Evolutionary conservation across 1,284 basidiomycete species (phyloP), one percentile per base, ranked within the genome.

Genomic region (Porogramme epimiltina): DNA sequence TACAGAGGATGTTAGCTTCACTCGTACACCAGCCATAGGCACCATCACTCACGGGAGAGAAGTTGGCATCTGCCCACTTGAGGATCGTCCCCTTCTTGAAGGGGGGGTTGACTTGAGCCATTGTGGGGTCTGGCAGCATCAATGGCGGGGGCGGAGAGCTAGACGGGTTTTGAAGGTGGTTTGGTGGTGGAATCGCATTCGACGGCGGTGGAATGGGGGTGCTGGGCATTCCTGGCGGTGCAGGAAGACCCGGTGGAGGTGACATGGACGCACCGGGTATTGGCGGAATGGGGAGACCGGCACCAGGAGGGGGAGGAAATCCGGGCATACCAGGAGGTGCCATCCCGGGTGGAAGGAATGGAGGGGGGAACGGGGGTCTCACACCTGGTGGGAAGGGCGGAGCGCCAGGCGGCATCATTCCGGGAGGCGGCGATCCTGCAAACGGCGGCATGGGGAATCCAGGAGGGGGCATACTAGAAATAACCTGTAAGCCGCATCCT

Each of bases 11-110:
- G 16, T 45, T 18, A 45, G 44, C 33, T 9, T 5, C 31, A n/a
- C 45, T 2, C 39, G 22, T 22, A 20, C 13, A 18, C 43, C 43
- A 11, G 26, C 10, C 11, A 41, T 44, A 37, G 20, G 26, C 9
- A 20, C 31, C 49, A 10, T 38, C 18, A 77, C 85, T 49, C 58
- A 89, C 88, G 10, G 86, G 83, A 55, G 81, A 85, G 63, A 89
- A 91, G 62, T 93, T 91, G 0, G 89, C 73, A 64, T 93, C 86
- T 19, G 74, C 70, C 68, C 85, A 91, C 66, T 91, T 88, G 43
- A 93, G 73, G n/a, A 80, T 75, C 5, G 88, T 91, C 10, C 78
- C 74, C 66, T 91, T 89, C 77, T 92, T 93, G 66, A 90, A 84
- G 2, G 81, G 76, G 8, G 84, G 79, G 63, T 88, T 86, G 28